Conservation (phyloP, 257 asterid species). For the Solanum acaule region DNA sequence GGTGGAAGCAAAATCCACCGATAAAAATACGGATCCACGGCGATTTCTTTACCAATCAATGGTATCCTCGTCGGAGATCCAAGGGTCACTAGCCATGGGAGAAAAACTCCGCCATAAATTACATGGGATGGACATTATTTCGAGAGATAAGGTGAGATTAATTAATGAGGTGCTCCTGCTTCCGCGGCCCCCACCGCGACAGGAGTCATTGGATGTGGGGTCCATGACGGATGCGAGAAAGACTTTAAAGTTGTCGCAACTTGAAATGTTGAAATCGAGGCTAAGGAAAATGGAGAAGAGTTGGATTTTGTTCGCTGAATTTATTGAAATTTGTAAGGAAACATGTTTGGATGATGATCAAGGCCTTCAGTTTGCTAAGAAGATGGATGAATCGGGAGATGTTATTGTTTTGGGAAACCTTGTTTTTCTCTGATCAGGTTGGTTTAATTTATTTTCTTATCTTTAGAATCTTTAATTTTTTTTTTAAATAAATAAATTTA, state of each 20-base stretch:
- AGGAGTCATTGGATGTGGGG: background rate
- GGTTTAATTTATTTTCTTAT: background rate
- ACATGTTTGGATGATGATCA: background rate
- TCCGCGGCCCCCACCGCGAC: background rate
- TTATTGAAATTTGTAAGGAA: slow-evolving; percentile 2
- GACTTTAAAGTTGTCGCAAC: background rate
- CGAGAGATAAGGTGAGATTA: background rate
- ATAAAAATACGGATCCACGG: background rate
- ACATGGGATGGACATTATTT: background rate
- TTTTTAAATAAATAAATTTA: too few relatives aligned
- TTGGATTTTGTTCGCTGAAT: background rate
- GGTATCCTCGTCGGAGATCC: background rate
- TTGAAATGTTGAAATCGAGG: slow-evolving; percentile 1
- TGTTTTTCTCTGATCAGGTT: slow-evolving; percentile 13
- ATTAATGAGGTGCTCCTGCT: background rate
- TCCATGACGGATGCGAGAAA: background rate
- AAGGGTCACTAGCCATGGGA: background rate
- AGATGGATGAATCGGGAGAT: slow-evolving; percentile 8
- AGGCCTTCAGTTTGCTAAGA: background rate
- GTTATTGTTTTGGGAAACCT: slow-evolving; percentile 9
- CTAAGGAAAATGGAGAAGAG: background rate
- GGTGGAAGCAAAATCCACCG: background rate
- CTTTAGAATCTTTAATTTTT: too few relatives aligned
- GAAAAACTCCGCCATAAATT: background rate
- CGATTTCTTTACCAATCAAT: background rate